These are phyloP conservation scores for Cadophora gregata DNA, from an alignment of 2,329 filamentous ascomycete species.

Conservation along the genomic window DNA sequence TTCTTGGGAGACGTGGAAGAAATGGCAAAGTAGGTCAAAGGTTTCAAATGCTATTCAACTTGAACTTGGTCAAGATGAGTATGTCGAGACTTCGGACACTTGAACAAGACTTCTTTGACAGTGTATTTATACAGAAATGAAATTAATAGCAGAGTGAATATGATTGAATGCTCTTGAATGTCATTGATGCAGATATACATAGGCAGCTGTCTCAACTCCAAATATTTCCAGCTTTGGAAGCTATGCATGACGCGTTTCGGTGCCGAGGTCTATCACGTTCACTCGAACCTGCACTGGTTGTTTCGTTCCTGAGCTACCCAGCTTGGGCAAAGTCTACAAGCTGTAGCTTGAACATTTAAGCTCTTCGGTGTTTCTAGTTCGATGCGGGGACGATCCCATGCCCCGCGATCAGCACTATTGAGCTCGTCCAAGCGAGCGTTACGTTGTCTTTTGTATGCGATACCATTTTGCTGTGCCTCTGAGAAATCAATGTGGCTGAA, in stretches of 20 bases:
- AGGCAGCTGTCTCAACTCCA: background rate
- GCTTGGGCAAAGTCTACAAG: background rate
- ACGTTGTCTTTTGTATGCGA: background rate
- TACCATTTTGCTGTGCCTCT: background rate
- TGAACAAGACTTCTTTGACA: background rate
- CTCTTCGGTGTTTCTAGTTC: conserved; percentile 2
- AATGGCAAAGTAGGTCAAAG: background rate
- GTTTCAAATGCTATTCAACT: background rate
- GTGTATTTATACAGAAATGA: background rate
- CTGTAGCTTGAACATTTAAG: conserved; percentile 10
- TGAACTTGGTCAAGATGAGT: background rate
- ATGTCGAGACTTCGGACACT: background rate
- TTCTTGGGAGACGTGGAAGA: conserved; percentile 13
- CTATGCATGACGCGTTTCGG: background rate
- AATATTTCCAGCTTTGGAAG: background rate
- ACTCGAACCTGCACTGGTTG: background rate
- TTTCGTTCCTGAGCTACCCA: background rate
- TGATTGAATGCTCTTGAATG: background rate
- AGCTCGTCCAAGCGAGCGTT: background rate
- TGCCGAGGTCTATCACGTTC: conserved; percentile 12
- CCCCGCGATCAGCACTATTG: background rate
- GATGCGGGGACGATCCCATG: background rate
- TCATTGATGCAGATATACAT: conserved; percentile 6
- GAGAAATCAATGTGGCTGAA: background rate
- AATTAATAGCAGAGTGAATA: background rate